These are phyloP conservation scores for Pittosporum tobira DNA, from an alignment of 129 eudicot genomes.

Conservation along the genomic window DNA sequence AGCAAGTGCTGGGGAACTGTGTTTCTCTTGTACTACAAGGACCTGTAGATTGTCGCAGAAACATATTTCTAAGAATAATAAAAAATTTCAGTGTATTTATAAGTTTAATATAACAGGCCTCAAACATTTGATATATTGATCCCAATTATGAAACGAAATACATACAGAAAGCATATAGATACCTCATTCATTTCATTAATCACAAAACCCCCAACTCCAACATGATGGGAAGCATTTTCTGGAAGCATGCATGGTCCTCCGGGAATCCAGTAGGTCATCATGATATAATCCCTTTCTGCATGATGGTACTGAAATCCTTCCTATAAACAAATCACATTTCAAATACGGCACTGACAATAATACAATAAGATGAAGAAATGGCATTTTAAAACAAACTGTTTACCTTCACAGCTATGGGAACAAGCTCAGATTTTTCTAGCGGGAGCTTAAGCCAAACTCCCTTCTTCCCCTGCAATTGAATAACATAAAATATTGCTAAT, in stretches of 20 bases:
- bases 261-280: slow-evolving; percentile 94
- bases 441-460: slow-evolving; percentile 93
- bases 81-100: background rate
- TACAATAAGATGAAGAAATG: background rate
- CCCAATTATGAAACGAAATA: background rate
- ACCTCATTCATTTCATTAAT: slow-evolving; percentile 73
- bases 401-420: slow-evolving; percentile 79
- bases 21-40: slow-evolving; percentile 84
- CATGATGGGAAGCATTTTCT: slow-evolving; percentile 82
- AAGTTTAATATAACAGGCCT: background rate
- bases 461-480: slow-evolving; percentile 66
- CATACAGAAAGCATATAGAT: slow-evolving; percentile 8
- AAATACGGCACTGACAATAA: background rate
- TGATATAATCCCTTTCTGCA: slow-evolving; percentile 67
- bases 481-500: background rate
- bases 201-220: slow-evolving; percentile 87
- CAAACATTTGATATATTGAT: background rate
- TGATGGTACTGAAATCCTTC: slow-evolving; percentile 90
- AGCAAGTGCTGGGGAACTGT: slow-evolving; percentile 37
- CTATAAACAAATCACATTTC: slow-evolving; percentile 17
- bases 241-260: slow-evolving; percentile 79
- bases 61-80: background rate
- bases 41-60: slow-evolving; percentile 4
- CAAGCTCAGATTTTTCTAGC: slow-evolving; percentile 64
- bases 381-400: background rate